phyloP scores from a whole-genome alignment of 805 yeast genomes.

The Ogataea glucozyma region DNA sequence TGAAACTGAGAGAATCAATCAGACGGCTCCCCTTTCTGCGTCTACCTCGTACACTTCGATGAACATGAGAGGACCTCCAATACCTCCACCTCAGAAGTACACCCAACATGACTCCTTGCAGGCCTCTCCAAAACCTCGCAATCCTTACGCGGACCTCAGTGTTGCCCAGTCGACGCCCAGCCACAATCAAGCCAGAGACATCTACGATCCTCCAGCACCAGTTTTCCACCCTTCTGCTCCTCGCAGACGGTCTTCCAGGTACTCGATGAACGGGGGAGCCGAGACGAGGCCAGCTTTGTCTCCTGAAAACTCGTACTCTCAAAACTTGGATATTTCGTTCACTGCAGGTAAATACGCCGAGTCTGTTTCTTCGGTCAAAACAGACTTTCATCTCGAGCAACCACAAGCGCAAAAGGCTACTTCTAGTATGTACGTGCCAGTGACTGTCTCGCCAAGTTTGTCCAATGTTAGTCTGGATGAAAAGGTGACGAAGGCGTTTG shows the following conservation, averaged over 20 bases:
- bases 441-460: conserved; percentile 13
- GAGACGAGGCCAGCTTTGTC: conserved; percentile 3
- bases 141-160: not conserved
- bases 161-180: conserved; percentile 12
- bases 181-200: not conserved
- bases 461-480: conserved; percentile 10
- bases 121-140: conserved; percentile 1
- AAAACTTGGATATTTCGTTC: not conserved
- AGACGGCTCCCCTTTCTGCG: conserved; percentile 10
- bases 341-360: conserved; percentile 11
- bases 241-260: conserved; percentile 11
- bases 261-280: not conserved
- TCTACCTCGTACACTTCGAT: conserved; percentile 6
- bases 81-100: conserved; percentile 1
- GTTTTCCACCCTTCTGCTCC: conserved; percentile 13
- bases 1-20: too few relatives aligned
- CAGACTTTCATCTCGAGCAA: conserved; percentile 16
- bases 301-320: conserved; percentile 6
- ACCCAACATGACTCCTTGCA: not conserved
- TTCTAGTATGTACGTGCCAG: conserved; percentile 6
- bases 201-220: conserved; percentile 5
- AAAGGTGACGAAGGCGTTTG: not conserved
- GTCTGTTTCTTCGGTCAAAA: conserved; percentile 18
- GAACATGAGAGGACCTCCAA: conserved; percentile 2
- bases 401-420: conserved; percentile 19